Base-by-base conservation (phyloP, 2,329 filamentous ascomycete species). In the Neonectria sp. region DNA sequence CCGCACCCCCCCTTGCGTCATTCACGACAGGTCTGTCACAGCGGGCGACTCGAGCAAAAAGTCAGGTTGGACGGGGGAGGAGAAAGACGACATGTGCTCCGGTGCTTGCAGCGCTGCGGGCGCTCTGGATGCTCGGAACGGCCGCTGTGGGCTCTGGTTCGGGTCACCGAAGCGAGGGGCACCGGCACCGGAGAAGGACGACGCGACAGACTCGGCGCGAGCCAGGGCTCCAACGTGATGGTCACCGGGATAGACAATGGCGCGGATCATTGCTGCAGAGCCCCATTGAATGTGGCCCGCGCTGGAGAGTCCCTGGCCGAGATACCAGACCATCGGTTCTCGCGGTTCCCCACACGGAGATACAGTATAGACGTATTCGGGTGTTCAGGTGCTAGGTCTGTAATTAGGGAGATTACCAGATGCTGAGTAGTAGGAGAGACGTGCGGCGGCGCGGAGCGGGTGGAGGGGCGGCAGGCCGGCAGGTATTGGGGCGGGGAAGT, bases 51-150 rank as follows among this genome's bases (percentile, higher is more conserved):
- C 21, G 46, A 29, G 45, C 45, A 13, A 17, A 55, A 45, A 61
- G 59, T 52, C 59, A 61, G 35, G 55, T 33, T 31, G 48, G 49
- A 49, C 31, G 33, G 55, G 52, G 57, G 15, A n/a, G 55, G 49
- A 49, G 29, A 60, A 60, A 57, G 61, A 56, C 51, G 62, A 65
- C 62, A 48, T 65, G 56, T 65, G 57, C 48, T 48, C n/a, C 48
- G 55, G 55, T 45, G 37, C 58, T 58, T 63, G 67, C 67, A 68
- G 49, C 67, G 51, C 35, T 63, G 67, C 67, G 67, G 67, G 67
- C 67, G 67, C 55, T 68, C 31, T 27, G 13, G 33, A 49, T 58
- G 53, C 48, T 51, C 27, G n/a, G 58, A n/a, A 66, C 67, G 67
- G 67, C 63, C 67, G 67, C 67, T 59, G 33, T 9, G 37, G 37